Percentiles rank a stretch among this genome's conserved stretches.
Conservation (phyloP, 306 rosid genomes). For the Medicago truncatula region DNA sequence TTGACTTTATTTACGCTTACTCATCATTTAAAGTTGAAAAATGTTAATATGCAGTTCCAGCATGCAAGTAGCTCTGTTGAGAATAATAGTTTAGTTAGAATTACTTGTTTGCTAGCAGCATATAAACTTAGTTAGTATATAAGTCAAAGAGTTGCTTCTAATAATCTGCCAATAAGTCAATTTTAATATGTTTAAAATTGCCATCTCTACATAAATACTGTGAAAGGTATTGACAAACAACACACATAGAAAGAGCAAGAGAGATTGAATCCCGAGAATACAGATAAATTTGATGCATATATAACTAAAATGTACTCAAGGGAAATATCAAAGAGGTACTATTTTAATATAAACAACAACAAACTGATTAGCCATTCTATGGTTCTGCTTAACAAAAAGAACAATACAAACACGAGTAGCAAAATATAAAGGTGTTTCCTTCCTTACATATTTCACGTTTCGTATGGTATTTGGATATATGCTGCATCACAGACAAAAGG, state of each 20-base stretch:
- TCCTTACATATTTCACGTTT: conserved; percentile 44
- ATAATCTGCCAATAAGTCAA: no score
- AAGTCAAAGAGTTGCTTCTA: no score
- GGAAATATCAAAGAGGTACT: conserved; percentile 28
- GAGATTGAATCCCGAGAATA: conserved; percentile 18
- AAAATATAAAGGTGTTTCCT: conserved; percentile 24
- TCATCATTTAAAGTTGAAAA: no score
- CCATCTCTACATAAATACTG: neutral
- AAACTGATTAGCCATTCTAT: conserved; percentile 20
- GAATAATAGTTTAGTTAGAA: no score
- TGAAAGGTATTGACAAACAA: neutral
- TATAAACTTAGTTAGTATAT: no score
- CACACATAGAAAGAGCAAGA: neutral
- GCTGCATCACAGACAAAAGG: conserved; percentile 93
- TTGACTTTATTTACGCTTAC: no score
- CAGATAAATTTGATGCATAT: conserved; percentile 6
- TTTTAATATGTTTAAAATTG: neutral
- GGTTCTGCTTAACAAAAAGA: conserved; percentile 16
- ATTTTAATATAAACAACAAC: conserved; percentile 34
- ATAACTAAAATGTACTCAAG: conserved; percentile 4
- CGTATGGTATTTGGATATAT: conserved; percentile 88
- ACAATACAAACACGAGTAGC: conserved; percentile 32
- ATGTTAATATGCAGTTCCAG: no score
- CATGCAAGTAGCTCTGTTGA: no score
- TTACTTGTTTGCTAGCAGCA: no score